Evolutionary conservation across 108 stramenopile genomes (phyloP), one percentile per base, ranked within the genome.

Genomic region (Nitzschia sp.): DNA sequence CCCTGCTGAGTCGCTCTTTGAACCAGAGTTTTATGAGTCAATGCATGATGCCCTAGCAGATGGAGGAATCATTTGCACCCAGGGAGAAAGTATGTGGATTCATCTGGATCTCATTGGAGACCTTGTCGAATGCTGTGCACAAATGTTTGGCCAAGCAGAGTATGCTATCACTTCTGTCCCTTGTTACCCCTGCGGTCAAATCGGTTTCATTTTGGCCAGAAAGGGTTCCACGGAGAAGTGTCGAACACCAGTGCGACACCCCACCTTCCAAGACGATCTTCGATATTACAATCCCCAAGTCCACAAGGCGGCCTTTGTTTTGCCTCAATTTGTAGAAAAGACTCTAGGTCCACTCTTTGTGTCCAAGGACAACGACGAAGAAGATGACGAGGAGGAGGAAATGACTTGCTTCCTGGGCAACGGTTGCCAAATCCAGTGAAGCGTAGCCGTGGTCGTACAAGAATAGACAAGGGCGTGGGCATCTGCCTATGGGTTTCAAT

Each of bases 1-100:
- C 3, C 93, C 93, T n/a, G 92, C 87, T 2, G 89, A 90, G 65
- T 70, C 81, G 8, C 73, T 95, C 0, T 96, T 89, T 73, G 62
- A 89, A 71, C 85, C 90, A 29, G 61, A 73, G 10, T 91, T 95
- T 65, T 89, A 81, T 74, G 76, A 89, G 43, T 42, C 51, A 48
- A 83, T 90, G 82, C 63, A 82, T 46, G 56, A 62, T 19, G 78
- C 75, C 6, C 56, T 85, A 54, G 22, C 50, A 15, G 77, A 86
- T 0, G 66, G 68, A 10, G 93, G 93, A 19, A 82, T 92, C 40
- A 73, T 92, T 51, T 89, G 88, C 56, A 80, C 80, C 34, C 91
- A 92, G 58, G 79, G 87, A 41, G 93, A 93, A 63, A 89, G 91
- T 72, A 48, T 86, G 20, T 96, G 88, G 88, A 75, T 94, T 53